These are phyloP conservation scores for Aspergillus latus DNA, from an alignment of 2,329 filamentous ascomycete species.

Conservation along the genomic window DNA sequence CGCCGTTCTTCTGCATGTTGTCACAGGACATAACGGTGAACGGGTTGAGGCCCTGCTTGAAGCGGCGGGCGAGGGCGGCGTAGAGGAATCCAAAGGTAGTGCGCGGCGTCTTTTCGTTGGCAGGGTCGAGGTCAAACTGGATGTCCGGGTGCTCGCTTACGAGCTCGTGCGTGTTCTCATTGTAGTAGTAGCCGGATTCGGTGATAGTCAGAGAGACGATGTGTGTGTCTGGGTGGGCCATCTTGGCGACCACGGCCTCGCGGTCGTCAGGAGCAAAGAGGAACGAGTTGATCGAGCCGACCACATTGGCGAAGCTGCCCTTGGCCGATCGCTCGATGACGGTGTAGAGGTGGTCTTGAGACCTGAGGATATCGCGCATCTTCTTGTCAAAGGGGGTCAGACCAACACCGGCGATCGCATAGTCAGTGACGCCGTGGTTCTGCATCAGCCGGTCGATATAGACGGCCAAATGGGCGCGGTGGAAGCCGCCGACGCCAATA, in stretches of 20 bases:
- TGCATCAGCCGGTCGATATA: slow-evolving; percentile 53
- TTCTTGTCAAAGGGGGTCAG: slow-evolving; percentile 51
- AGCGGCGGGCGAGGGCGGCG: slow-evolving; percentile 50
- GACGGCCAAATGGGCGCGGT: slow-evolving; percentile 55
- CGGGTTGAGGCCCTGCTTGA: slow-evolving; percentile 49
- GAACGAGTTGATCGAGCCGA: slow-evolving; percentile 56
- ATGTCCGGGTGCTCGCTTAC: slow-evolving; percentile 52
- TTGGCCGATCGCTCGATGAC: slow-evolving; percentile 56
- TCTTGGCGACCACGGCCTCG: slow-evolving; percentile 55
- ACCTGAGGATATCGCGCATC: slow-evolving; percentile 53
- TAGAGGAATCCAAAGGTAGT: slow-evolving; percentile 57
- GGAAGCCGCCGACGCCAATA: slow-evolving; percentile 56
- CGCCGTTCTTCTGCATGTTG: slow-evolving; percentile 59
- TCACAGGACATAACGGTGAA: slow-evolving; percentile 58
- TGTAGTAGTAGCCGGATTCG: slow-evolving; percentile 59
- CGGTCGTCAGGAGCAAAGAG: slow-evolving; percentile 54
- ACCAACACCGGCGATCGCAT: slow-evolving; percentile 55
- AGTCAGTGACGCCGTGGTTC: slow-evolving; percentile 48
- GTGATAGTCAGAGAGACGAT: slow-evolving; percentile 59
- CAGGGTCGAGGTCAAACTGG: slow-evolving; percentile 46
- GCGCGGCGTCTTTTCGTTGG: slow-evolving; percentile 44
- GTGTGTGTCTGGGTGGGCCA: slow-evolving; percentile 55
- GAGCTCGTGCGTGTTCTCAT: slow-evolving; percentile 58
- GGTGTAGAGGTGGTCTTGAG: slow-evolving; percentile 56
- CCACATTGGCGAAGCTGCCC: slow-evolving; percentile 50